Evolutionary conservation across 1,139 yeast genomes (phyloP).

Genomic region (Taphrina pruni): DNA sequence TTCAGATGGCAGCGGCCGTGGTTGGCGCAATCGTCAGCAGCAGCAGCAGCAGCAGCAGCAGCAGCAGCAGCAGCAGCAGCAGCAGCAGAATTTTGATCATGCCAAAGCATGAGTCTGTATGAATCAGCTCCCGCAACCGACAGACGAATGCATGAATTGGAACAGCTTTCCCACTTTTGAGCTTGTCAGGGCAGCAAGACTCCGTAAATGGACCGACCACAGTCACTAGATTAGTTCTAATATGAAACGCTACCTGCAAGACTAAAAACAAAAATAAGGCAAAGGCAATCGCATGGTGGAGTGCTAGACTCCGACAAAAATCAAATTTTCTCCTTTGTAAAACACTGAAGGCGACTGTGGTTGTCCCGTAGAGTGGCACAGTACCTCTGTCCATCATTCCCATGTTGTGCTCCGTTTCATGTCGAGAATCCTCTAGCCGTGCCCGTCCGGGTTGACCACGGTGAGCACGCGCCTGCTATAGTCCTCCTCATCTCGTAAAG

Average conservation of each 20-base stretch:
- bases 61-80: too few relatives aligned
- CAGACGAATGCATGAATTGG: too few relatives aligned
- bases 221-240: slow-evolving; percentile 7
- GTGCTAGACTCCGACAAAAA: background rate
- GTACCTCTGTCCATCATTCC: too few relatives aligned
- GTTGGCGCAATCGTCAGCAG: too few relatives aligned
- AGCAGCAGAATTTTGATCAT: too few relatives aligned
- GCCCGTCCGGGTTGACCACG: slow-evolving; percentile 65
- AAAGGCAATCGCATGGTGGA: slow-evolving; percentile 5
- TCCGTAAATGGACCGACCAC: background rate
- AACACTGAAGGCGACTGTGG: background rate
- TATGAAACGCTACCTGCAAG: background rate
- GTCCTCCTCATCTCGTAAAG: slow-evolving; percentile 76
- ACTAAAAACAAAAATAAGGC: background rate
- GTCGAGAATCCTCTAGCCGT: background rate
- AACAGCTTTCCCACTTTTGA: too few relatives aligned
- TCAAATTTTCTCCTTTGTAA: background rate
- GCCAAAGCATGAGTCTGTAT: too few relatives aligned
- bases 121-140: too few relatives aligned
- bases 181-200: too few relatives aligned
- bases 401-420: background rate
- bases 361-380: too few relatives aligned
- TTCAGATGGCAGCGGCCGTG: too few relatives aligned
- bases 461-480: slow-evolving; percentile 72
- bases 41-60: too few relatives aligned